A percentile compares a stretch with the other conserved stretches of the same genome.
Evolutionary conservation across 2,329 filamentous ascomycete genomes (phyloP).

Genomic region (Geosmithia morbida): DNA sequence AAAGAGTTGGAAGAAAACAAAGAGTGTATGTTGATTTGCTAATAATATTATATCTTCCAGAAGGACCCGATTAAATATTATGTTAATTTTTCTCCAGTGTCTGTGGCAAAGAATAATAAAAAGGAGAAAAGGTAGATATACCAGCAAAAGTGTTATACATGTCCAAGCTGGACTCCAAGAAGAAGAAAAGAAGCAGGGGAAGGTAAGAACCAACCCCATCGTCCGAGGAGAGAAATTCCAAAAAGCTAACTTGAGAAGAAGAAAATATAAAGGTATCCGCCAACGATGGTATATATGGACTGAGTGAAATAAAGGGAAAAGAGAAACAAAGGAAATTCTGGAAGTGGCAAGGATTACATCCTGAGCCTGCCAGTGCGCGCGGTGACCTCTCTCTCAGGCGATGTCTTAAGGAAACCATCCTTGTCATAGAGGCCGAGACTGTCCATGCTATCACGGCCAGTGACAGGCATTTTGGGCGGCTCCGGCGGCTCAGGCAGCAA

Average conservation of each 20-base stretch:
- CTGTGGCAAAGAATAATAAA: neutral
- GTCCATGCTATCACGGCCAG: conserved; percentile 14
- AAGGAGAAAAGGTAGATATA: conserved; percentile 1
- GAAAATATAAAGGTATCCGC: neutral
- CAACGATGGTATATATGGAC: neutral
- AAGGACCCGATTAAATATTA: neutral
- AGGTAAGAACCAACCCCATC: neutral
- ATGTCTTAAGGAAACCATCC: conserved; percentile 28
- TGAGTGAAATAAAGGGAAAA: conserved; percentile 2
- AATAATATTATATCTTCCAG: neutral
- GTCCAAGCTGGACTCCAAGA: neutral
- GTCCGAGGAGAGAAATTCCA: neutral
- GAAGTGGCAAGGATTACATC: conserved; percentile 8
- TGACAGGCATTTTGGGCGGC: too few relatives aligned
- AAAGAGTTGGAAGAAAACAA: neutral
- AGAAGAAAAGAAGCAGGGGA: neutral
- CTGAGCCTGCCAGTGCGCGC: conserved; percentile 10
- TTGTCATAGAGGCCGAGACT: conserved; percentile 28
- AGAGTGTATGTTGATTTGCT: neutral
- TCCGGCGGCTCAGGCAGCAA: neutral
- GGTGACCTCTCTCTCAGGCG: conserved; percentile 18
- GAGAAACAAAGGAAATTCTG: conserved; percentile 1
- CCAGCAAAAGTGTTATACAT: neutral
- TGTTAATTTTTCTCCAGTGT: neutral
- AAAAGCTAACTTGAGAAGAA: neutral